Evolutionary conservation across 2,329 filamentous ascomycete species (phyloP).

Genomic region (Madurella mycetomatis): DNA sequence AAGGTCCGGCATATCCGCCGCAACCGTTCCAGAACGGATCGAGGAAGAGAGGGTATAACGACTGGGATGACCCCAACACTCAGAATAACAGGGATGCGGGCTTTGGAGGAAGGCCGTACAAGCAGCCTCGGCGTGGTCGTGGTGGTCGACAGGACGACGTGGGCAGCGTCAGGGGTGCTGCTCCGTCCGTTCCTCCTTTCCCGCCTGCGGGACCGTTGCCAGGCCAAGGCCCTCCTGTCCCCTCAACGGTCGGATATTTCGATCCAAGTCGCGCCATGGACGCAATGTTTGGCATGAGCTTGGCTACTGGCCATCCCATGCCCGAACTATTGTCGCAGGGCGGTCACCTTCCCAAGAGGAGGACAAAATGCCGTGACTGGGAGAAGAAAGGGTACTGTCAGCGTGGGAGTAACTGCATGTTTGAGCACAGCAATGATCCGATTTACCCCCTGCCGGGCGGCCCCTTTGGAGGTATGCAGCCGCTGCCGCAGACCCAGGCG

Average conservation of each 20-base stretch:
- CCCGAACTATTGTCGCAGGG: slow-evolving; percentile 5
- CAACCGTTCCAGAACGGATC: slow-evolving; percentile 25
- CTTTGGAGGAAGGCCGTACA: slow-evolving; percentile 46
- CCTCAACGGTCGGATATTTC: slow-evolving; percentile 15
- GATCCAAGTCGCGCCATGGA: slow-evolving; percentile 12
- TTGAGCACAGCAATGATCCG: slow-evolving; percentile 60
- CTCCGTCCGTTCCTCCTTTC: slow-evolving; percentile 32
- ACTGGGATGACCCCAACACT: slow-evolving; percentile 42
- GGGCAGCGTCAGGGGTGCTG: neutral
- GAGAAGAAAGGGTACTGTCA: slow-evolving; percentile 69
- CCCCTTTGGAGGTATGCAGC: slow-evolving; percentile 3
- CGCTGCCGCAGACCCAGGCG: slow-evolving; percentile 27
- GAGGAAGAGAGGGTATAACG: slow-evolving; percentile 53
- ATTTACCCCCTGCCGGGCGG: slow-evolving; percentile 30
- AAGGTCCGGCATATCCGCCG: slow-evolving; percentile 3
- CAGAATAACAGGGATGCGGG: slow-evolving; percentile 28
- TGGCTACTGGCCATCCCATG: slow-evolving; percentile 13
- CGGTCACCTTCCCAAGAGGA: slow-evolving; percentile 30
- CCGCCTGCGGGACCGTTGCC: slow-evolving; percentile 29
- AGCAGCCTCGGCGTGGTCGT: slow-evolving; percentile 51
- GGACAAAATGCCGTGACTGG: slow-evolving; percentile 62
- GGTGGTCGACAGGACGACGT: slow-evolving; percentile 25
- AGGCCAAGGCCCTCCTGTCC: slow-evolving; percentile 16
- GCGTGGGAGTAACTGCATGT: slow-evolving; percentile 61
- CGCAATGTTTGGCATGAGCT: slow-evolving; percentile 10